Base-by-base conservation (phyloP, 1,284 basidiomycete species). In the Porodaedalea pini region DNA sequence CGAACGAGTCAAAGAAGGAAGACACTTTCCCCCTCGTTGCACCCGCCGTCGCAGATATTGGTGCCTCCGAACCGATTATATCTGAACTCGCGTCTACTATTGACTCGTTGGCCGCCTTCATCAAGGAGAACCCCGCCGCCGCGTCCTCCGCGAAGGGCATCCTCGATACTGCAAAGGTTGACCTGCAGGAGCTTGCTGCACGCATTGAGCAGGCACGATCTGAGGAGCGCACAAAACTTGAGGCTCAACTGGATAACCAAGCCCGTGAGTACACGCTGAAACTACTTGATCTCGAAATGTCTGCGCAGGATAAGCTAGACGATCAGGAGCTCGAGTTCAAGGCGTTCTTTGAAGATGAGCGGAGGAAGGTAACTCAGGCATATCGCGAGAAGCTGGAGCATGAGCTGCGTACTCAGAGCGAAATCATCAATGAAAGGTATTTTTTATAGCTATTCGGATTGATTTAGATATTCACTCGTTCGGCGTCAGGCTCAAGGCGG, bases 41-140 rank as follows among this genome's bases (percentile, higher is more conserved):
- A 0, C 92, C 94, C 3, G 80, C 83, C 36, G 83, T 99, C 57
- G 81, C 85, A 56, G 86, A 87, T 56, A 78, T 94, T 52, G 79
- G 78, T 43, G 72, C 77, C 15, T 87, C 86, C 4, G 91, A 96
- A 64, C 95, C 96, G 15, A 86, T 98, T 67, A 89, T 99, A 61
- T 80, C 86, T 1, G 93, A 98, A 70, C 85, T 99, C 15, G 96
- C 95, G 3, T 81, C 85, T 11, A 96, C 94, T 43, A 98, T 99
- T 66, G 96, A 98, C 74, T 85, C 88, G 68, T 87, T 99, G 51
- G 88, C 94, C 17, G 82, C 86, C 10, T 95, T 90, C 74, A 77
- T 98, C 39, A 83, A 82, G 41, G 75, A 82, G 25, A 89, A 88
- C 65, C 87, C 92, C n/a, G 70, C 78, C 1, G 84, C 85, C 2